Percentiles rank a stretch among this genome's conserved stretches.
Evolutionary conservation across 2,329 filamentous ascomycete species (phyloP).

Genomic region (Aspergillus ibericus): DNA sequence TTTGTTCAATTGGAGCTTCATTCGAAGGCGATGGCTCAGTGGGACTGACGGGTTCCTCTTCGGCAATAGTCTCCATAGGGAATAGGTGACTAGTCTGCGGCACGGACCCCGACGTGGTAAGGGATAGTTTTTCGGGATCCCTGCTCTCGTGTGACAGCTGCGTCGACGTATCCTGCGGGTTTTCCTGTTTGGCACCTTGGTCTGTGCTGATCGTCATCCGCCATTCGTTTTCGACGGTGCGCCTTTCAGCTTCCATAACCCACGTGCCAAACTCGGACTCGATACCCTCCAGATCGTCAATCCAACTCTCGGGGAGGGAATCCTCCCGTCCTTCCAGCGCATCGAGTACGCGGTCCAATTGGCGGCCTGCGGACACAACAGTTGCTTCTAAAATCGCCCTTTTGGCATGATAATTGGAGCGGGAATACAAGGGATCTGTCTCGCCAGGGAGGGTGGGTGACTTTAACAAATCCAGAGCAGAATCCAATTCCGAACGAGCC

Average conservation of each 20-base stretch:
- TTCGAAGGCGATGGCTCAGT: background rate
- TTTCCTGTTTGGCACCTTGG: background rate
- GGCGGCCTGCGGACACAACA: slow-evolving; percentile 67
- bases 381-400: slow-evolving; percentile 64
- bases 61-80: slow-evolving; percentile 26
- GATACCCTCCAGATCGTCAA: slow-evolving; percentile 78
- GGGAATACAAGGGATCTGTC: slow-evolving; percentile 31
- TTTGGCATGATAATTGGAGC: slow-evolving; percentile 42
- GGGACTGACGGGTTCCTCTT: slow-evolving; percentile 20
- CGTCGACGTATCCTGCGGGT: background rate
- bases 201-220: slow-evolving; percentile 20
- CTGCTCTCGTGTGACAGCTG: background rate
- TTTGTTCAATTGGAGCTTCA: background rate
- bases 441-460: slow-evolving; percentile 26
- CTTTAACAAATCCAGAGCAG: slow-evolving; percentile 33
- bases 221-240: slow-evolving; percentile 67
- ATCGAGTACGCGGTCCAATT: slow-evolving; percentile 84
- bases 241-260: slow-evolving; percentile 74
- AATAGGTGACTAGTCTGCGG: slow-evolving; percentile 11
- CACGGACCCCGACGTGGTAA: background rate
- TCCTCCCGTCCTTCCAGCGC: slow-evolving; percentile 80
- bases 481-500: slow-evolving; percentile 35
- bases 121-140: background rate
- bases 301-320: slow-evolving; percentile 80
- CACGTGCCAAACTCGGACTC: slow-evolving; percentile 79